Conservation (phyloP, 306 rosid species). For the Dryas drummondii region DNA sequence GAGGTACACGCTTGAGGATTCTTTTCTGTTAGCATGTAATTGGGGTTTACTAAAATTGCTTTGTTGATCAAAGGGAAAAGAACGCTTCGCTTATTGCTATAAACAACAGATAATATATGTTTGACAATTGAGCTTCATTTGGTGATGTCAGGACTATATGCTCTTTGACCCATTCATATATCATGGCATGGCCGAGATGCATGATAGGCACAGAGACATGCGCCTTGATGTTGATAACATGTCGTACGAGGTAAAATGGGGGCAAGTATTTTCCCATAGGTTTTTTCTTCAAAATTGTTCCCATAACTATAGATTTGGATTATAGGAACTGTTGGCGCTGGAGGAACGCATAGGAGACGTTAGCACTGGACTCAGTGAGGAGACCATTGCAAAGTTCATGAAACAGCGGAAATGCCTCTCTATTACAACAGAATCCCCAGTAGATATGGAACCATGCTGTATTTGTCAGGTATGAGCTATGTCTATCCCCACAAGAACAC, state of each 20-base stretch:
- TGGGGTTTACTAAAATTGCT: conserved; percentile 1
- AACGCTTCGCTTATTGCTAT: conserved; percentile 10
- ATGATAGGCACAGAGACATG: conserved; percentile 93
- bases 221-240: conserved; percentile 95
- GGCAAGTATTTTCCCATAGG: conserved; percentile 22
- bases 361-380: conserved; percentile 75
- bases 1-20: conserved; percentile 24
- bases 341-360: conserved; percentile 88
- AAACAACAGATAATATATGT: conserved; percentile 21
- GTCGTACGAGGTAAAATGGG: conserved; percentile 75
- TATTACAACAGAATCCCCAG: conserved; percentile 32
- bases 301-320: conserved; percentile 27
- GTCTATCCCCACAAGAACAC: not conserved
- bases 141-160: conserved; percentile 66
- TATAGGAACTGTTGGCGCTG: conserved; percentile 80
- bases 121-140: not conserved
- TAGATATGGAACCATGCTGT: conserved; percentile 76
- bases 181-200: conserved; percentile 80
- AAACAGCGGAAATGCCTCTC: conserved; percentile 41
- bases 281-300: conserved; percentile 11
- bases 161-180: conserved; percentile 69
- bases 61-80: conserved; percentile 21
- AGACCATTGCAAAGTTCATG: conserved; percentile 50
- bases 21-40: conserved; percentile 14
- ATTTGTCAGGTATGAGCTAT: conserved; percentile 65